A percentile compares a stretch with the other conserved stretches of the same genome.
These are phyloP conservation scores for Grammothele lineata DNA, from an alignment of 768 basidiomycete genomes.

Conservation along the genomic window DNA sequence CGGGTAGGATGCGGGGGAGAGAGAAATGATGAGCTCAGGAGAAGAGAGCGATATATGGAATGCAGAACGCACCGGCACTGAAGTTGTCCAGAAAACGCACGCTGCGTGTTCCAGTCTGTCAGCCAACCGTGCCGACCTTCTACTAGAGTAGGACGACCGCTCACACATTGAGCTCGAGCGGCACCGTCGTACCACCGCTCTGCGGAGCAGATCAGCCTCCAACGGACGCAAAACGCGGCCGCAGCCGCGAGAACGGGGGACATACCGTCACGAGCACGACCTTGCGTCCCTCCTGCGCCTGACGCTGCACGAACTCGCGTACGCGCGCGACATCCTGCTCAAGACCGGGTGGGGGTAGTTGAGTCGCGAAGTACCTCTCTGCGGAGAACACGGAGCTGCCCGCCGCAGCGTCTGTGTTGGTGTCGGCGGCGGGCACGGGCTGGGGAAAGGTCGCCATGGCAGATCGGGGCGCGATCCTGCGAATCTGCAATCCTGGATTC, in stretches of 20 bases:
- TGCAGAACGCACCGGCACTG: slow-evolving; percentile 81
- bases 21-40: slow-evolving; percentile 1
- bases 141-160: slow-evolving; percentile 27
- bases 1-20: not conserved
- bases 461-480: no score
- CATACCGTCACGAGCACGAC: slow-evolving; percentile 94
- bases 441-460: no score
- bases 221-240: not conserved
- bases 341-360: slow-evolving; percentile 71
- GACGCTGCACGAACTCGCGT: slow-evolving; percentile 64
- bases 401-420: no score
- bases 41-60: no score
- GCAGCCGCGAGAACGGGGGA: slow-evolving; percentile 1
- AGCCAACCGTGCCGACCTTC: slow-evolving; percentile 2
- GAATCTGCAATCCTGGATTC: no score
- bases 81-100: slow-evolving; percentile 99
- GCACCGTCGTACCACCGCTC: slow-evolving; percentile 99
- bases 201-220: slow-evolving; percentile 30
- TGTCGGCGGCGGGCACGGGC: no score
- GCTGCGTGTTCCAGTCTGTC: slow-evolving; percentile 40
- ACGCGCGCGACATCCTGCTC: slow-evolving; percentile 63
- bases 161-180: slow-evolving; percentile 98
- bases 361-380: slow-evolving; percentile 86
- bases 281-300: slow-evolving; percentile 57
- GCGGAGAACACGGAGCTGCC: slow-evolving; percentile 57